Percentiles rank a stretch among this genome's conserved stretches.
Evolutionary conservation across 1,139 yeast species (phyloP).

Genomic region (Hemisphaericaspora lyxosophila): DNA sequence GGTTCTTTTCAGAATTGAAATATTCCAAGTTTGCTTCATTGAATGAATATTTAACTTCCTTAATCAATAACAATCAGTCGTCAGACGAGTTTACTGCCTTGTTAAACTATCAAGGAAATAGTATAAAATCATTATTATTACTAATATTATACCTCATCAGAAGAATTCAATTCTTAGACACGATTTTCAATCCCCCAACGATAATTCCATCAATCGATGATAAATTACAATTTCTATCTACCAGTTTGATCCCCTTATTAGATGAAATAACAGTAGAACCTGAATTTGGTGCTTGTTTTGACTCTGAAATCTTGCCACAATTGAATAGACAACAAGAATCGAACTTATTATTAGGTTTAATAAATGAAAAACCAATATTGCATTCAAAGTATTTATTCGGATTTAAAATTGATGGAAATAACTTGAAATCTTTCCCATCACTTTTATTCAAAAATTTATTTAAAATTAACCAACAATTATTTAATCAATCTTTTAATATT

Average conservation of each 20-base stretch:
- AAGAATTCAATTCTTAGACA: constrained; percentile 17
- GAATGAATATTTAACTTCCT: constrained; percentile 14
- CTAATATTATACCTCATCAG: constrained; percentile 28
- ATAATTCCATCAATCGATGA: constrained; percentile 10
- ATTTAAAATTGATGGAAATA: constrained; percentile 2
- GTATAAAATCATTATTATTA: constrained; percentile 14
- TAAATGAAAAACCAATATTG: constrained; percentile 11
- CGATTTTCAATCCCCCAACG: constrained; percentile 5
- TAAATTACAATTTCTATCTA: constrained; percentile 23
- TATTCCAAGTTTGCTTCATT: constrained; percentile 25
- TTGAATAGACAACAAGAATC: constrained; percentile 32
- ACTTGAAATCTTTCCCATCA: constrained; percentile 5
- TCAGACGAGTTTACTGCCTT: constrained; percentile 9
- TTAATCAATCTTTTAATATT: constrained; percentile 11
- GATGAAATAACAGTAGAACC: constrained; percentile 19
- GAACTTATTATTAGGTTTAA: constrained; percentile 22
- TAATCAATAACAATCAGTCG: constrained; percentile 5
- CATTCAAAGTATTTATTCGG: constrained; percentile 7
- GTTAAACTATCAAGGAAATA: constrained; percentile 10
- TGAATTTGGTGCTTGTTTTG: constrained; percentile 9
- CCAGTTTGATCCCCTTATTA: constrained; percentile 30
- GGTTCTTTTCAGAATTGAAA: constrained; percentile 24
- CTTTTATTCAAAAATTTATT: constrained; percentile 11
- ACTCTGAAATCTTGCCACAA: constrained; percentile 7
- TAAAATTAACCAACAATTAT: constrained; percentile 6